Evolutionary conservation across 225 moss, liverwort and hornwort genomes (phyloP).

Genomic region (Polytrichum formosum): DNA sequence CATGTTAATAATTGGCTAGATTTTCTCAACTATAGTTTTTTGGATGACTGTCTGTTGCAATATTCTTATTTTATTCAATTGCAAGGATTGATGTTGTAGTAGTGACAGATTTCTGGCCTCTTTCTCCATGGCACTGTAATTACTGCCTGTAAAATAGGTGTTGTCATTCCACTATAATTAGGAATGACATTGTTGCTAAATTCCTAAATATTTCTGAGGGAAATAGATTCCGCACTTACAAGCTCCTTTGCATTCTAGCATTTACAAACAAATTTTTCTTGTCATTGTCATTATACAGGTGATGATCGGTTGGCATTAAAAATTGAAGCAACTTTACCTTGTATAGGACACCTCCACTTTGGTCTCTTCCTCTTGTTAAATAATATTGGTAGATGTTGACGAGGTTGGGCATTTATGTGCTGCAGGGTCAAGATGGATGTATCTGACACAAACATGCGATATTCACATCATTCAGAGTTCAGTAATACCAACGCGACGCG

Average conservation of each 20-base stretch:
- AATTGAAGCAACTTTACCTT: background rate
- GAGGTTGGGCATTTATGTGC: background rate
- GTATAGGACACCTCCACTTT: background rate
- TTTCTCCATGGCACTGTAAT: background rate
- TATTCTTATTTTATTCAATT: background rate
- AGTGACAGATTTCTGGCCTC: background rate
- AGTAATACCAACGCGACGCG: conserved; percentile 31
- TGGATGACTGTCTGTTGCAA: background rate
- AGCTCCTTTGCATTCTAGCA: background rate
- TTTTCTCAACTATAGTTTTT: conserved; percentile 4
- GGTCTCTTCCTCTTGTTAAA: no score
- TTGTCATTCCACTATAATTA: background rate
- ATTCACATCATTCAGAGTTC: conserved; percentile 36
- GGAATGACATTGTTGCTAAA: no score
- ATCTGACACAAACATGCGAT: conserved; percentile 29
- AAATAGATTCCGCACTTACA: background rate
- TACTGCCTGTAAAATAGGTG: background rate
- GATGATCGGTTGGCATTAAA: background rate
- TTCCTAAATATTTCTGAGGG: no score
- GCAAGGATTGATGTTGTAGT: background rate
- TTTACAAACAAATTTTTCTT: background rate
- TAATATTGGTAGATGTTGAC: no score
- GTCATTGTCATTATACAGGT: background rate
- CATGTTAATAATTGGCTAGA: background rate
- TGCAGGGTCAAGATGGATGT: conserved; percentile 36